phyloP scores from a whole-genome alignment of 257 asterid species.

The Paraleonurus japonicus region DNA sequence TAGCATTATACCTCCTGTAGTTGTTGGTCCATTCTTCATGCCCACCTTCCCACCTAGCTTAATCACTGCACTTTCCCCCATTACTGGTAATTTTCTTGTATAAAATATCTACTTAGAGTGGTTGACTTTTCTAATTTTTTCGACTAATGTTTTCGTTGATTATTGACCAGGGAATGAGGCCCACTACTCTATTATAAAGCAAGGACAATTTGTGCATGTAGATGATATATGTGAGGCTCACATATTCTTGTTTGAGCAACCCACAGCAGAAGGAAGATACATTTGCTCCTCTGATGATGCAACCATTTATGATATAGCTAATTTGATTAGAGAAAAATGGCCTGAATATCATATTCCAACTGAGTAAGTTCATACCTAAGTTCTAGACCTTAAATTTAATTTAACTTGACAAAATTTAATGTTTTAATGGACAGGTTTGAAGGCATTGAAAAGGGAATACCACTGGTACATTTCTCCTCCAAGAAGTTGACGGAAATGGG shows the following conservation, averaged over 20 bases:
- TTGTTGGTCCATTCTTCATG: slow-evolving; percentile 82
- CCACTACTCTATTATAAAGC: slow-evolving; percentile 85
- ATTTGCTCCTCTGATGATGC: slow-evolving; percentile 83
- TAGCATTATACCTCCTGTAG: slow-evolving; percentile 76
- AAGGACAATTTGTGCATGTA: slow-evolving; percentile 79
- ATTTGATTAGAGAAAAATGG: slow-evolving; percentile 69
- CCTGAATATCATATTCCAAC: slow-evolving; percentile 81
- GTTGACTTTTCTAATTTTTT: background rate
- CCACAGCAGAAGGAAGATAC: slow-evolving; percentile 75
- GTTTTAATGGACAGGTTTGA: slow-evolving; percentile 54
- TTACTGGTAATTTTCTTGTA: slow-evolving; percentile 48
- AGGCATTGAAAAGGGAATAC: slow-evolving; percentile 70
- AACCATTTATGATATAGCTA: slow-evolving; percentile 64
- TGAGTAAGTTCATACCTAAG: slow-evolving; percentile 41
- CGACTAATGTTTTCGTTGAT: background rate
- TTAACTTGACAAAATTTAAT: background rate
- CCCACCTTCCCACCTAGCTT: slow-evolving; percentile 91
- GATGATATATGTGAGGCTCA: slow-evolving; percentile 91
- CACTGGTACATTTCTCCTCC: slow-evolving; percentile 68
- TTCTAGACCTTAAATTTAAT: background rate
- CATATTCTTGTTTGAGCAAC: slow-evolving; percentile 82
- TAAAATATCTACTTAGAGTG: background rate
- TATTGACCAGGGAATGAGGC: slow-evolving; percentile 59
- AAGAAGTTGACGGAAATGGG: slow-evolving; percentile 70
- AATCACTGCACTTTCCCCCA: slow-evolving; percentile 75